A percentile compares a stretch with the other conserved stretches of the same genome.
These are phyloP conservation scores for Penicillium sp. DNA, from an alignment of 2,329 filamentous ascomycete genomes.

Conservation along the genomic window DNA sequence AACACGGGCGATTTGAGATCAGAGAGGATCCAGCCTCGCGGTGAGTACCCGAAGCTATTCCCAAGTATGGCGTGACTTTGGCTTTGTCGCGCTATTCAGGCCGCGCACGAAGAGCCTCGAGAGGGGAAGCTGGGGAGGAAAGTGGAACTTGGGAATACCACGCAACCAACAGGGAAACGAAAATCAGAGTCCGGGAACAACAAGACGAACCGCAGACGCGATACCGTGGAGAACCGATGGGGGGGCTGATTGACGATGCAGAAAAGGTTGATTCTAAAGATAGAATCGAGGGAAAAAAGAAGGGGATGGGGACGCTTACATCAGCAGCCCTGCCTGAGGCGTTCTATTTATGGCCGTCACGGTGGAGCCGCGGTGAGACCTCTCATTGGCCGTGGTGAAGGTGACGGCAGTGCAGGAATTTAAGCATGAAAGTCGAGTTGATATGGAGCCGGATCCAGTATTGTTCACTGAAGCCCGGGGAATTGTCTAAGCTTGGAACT, in stretches of 20 bases:
- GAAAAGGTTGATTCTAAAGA: slow-evolving; percentile 31
- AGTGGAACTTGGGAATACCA: neutral
- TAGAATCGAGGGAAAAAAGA: slow-evolving; percentile 19
- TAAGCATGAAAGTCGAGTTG: neutral
- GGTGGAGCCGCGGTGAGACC: neutral
- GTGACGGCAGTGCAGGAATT: neutral
- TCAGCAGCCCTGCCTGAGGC: slow-evolving; percentile 13
- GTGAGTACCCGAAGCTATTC: neutral
- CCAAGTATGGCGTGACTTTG: neutral
- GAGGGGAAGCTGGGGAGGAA: neutral
- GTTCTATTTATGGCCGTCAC: slow-evolving; percentile 4
- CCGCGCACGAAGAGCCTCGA: neutral
- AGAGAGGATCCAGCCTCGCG: neutral
- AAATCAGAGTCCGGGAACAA: neutral
- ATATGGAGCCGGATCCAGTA: neutral
- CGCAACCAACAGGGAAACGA: neutral
- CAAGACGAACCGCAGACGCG: slow-evolving; percentile 3
- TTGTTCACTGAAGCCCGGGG: neutral
- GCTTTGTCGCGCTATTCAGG: neutral
- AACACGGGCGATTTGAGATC: neutral
- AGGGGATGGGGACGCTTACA: slow-evolving; percentile 9
- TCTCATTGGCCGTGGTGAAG: neutral
- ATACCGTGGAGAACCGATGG: slow-evolving; percentile 14
- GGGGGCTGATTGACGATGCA: slow-evolving; percentile 25
- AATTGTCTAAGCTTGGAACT: neutral